Evolutionary conservation across 495 filamentous ascomycete species (phyloP).

Genomic region (Arthonia radiata): DNA sequence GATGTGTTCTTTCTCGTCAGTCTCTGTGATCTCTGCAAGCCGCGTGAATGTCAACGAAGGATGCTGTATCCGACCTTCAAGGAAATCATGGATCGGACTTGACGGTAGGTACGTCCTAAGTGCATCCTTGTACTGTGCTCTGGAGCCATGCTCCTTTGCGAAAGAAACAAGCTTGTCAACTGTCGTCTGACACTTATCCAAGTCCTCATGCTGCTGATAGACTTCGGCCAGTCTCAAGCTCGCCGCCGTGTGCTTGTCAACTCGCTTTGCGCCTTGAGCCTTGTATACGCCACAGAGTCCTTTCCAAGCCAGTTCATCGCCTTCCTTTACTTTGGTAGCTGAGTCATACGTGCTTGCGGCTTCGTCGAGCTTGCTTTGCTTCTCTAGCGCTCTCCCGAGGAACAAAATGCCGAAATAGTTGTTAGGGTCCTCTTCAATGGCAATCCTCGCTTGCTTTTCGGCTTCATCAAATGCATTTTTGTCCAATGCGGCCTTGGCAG

Average conservation of each 20-base stretch:
- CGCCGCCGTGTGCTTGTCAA: conserved; percentile 50
- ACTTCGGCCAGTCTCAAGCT: conserved; percentile 49
- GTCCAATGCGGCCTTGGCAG: conserved; percentile 55
- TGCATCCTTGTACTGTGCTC: conserved; percentile 43
- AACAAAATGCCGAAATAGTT: conserved; percentile 74
- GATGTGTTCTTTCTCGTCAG: conserved; percentile 71
- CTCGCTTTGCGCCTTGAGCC: conserved; percentile 36
- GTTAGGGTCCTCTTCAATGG: conserved; percentile 45
- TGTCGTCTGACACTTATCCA: conserved; percentile 47
- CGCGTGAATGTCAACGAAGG: conserved; percentile 60
- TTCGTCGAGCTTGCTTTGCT: conserved; percentile 39
- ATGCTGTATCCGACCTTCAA: conserved; percentile 67
- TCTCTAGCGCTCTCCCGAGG: conserved; percentile 56
- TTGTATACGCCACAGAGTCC: conserved; percentile 75
- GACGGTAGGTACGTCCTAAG: conserved; percentile 53
- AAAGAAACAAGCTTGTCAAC: conserved; percentile 58
- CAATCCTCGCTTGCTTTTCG: conserved; percentile 33
- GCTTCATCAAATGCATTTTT: conserved; percentile 56
- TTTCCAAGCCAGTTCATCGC: conserved; percentile 59
- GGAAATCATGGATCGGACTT: conserved; percentile 48
- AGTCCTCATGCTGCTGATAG: conserved; percentile 26
- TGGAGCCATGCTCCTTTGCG: conserved; percentile 42
- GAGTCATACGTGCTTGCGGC: conserved; percentile 52
- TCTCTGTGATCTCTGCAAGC: conserved; percentile 63
- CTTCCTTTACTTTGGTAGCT: conserved; percentile 37